Conservation (phyloP, 257 asterid genomes). For the Solanum megistacrolobum region DNA sequence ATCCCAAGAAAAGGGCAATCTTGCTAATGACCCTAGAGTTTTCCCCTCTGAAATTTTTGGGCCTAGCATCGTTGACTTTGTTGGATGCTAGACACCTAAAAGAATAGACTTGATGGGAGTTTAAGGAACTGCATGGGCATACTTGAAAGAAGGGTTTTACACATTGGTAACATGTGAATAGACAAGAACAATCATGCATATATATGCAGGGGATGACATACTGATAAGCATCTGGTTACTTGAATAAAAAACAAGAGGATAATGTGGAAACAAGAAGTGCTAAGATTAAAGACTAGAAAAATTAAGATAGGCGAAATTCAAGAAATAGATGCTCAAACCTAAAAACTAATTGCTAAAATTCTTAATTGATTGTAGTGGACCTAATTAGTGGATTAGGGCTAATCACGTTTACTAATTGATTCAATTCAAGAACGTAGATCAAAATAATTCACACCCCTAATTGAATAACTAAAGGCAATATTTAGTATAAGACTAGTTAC, state of each 20-base stretch:
- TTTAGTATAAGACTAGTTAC: neutral
- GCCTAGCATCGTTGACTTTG: neutral
- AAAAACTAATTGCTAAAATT: neutral
- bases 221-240: neutral
- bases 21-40: neutral
- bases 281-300: neutral
- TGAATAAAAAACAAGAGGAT: neutral
- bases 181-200: neutral
- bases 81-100: neutral
- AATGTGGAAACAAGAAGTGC: neutral
- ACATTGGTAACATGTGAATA: neutral
- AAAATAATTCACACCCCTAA: neutral
- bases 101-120: neutral
- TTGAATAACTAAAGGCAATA: neutral
- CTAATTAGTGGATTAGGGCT: neutral
- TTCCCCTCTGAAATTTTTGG: neutral
- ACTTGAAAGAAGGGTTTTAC: neutral
- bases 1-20: neutral
- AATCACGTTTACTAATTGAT: neutral
- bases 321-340: neutral
- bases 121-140: neutral
- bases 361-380: neutral
- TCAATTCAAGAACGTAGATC: neutral
- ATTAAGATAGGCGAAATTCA: neutral
- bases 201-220: neutral